phyloP scores from a whole-genome alignment of 306 rosid genomes.

The Casuarina cunninghamiana region DNA sequence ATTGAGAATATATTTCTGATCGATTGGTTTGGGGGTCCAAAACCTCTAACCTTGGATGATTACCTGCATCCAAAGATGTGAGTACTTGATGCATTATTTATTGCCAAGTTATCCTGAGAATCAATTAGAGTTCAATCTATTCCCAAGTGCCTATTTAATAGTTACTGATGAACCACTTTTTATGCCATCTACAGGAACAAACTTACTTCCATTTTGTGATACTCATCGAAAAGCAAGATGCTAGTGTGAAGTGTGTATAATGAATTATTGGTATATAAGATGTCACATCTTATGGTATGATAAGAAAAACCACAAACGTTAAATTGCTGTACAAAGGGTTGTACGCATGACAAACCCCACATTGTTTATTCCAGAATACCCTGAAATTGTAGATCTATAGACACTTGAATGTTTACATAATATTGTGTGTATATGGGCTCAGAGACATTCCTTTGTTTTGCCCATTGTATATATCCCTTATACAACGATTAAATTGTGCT shows the following conservation, averaged over 20 bases:
- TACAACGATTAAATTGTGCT: background rate
- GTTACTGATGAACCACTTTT: slow-evolving; percentile 15
- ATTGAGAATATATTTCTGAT: slow-evolving; percentile 74
- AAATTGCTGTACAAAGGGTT: background rate
- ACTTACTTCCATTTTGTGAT: slow-evolving; percentile 25
- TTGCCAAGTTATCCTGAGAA: background rate
- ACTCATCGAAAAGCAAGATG: slow-evolving; percentile 17
- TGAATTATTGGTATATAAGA: slow-evolving; percentile 15
- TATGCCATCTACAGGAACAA: slow-evolving; percentile 41
- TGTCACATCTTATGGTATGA: slow-evolving; percentile 7
- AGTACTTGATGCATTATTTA: slow-evolving; percentile 22
- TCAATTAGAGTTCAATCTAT: background rate
- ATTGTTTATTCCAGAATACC: background rate
- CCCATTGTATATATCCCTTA: background rate
- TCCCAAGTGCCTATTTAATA: background rate
- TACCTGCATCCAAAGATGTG: slow-evolving; percentile 57
- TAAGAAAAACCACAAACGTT: background rate
- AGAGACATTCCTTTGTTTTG: background rate
- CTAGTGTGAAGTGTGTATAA: slow-evolving; percentile 22
- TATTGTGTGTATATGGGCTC: background rate
- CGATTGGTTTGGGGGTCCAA: slow-evolving; percentile 88
- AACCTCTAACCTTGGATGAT: slow-evolving; percentile 68
- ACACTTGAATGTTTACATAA: background rate
- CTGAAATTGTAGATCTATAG: background rate
- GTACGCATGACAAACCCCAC: background rate